phyloP scores from a whole-genome alignment of 148 eudicot genomes.

The Cornus controversa region DNA sequence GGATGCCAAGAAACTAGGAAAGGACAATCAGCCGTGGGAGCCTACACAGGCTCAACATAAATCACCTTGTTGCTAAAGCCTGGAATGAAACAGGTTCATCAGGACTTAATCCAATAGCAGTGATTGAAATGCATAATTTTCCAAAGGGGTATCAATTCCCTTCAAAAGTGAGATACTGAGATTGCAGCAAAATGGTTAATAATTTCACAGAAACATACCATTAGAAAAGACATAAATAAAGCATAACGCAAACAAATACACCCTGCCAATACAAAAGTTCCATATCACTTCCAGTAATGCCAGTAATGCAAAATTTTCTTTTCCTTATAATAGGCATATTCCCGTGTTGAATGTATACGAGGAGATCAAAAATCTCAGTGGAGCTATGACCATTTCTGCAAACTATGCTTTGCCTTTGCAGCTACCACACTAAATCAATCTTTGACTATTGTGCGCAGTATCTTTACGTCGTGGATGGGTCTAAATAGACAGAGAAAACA shows the following conservation, averaged over 20 bases:
- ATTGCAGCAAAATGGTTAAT: background rate
- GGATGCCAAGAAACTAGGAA: no score
- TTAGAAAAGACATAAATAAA: background rate
- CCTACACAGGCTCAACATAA: no score
- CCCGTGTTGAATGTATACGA: background rate
- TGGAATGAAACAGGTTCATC: no score
- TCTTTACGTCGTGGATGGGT: slow-evolving; percentile 81
- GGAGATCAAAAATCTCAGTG: background rate
- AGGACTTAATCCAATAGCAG: no score
- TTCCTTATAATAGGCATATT: background rate
- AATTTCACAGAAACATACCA: background rate
- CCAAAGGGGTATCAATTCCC: background rate
- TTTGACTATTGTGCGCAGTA: slow-evolving; percentile 65
- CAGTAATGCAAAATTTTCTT: no score
- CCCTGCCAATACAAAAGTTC: background rate
- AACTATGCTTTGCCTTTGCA: background rate
- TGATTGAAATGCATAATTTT: background rate
- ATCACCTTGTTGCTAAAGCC: no score
- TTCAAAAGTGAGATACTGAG: background rate
- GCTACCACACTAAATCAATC: slow-evolving; percentile 39
- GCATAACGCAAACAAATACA: background rate
- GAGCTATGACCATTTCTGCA: background rate
- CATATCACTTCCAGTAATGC: background rate
- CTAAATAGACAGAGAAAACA: slow-evolving; percentile 25
- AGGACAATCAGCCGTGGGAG: no score